Base-by-base conservation (phyloP, 1,139 yeast genomes). In the Magnusiomyces magnusii region DNA sequence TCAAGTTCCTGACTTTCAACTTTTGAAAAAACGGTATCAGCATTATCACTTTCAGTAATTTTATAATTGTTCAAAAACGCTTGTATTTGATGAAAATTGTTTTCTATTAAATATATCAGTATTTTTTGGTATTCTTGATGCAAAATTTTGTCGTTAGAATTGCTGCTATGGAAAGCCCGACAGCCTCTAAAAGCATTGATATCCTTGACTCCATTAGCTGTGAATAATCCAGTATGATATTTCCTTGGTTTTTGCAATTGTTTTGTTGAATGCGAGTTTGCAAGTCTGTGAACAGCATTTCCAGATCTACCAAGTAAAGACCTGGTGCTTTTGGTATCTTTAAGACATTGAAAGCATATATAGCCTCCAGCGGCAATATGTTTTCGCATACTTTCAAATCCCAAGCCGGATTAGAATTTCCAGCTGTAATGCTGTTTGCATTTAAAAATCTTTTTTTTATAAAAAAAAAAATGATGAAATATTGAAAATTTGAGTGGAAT, bases 1-100 rank as follows among this genome's bases (percentile, higher is more conserved):
- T 52, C 55, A 21, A 34, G 57, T 51, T 54, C 47, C 52, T 24
- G 23, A 50, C 17, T 19, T 47, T 47, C 50, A 5, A 17, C 3
- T 47, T 47, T 24, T 5, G 28, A 24, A 24, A 23, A 23, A 47
- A 47, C 5, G 21, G 50, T 7, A 21, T 47, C 50, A 9, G 50
- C n/a, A n/a, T 7, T 19, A 17, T 10, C 5, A 3, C 13, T n/a
- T 47, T 47, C 9, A 9, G 50, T 19, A 47, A 19, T 47, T n/a
- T 10, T 39, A 3, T 39, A 19, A 17, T 10, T 17, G 3, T 39
- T 39, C 44, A 39, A 39, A 39, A 39, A 39, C 17, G 10, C 17
- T n/a, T 47, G 25, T 15, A 47, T 21, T 23, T 24, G 13, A 3
- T 21, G 17, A 23, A 47, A 9, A 24, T 47, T 47, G 13, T 47